Percentiles rank a stretch among this genome's conserved stretches.
These are phyloP conservation scores for Nemania serpens DNA, from an alignment of 2,329 filamentous ascomycete species.

Conservation along the genomic window DNA sequence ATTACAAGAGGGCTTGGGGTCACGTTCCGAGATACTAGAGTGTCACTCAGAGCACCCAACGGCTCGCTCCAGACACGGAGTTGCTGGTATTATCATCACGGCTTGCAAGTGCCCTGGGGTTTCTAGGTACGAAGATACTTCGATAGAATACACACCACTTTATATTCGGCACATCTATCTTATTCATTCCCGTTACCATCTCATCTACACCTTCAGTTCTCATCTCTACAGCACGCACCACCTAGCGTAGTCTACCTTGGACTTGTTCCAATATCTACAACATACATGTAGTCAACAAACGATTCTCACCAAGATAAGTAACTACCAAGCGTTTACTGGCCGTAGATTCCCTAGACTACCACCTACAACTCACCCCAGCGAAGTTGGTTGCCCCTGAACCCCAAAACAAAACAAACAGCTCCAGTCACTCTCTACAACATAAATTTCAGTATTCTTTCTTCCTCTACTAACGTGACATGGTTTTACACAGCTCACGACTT, in stretches of 20 bases:
- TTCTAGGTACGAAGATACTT: not conserved
- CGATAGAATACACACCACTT: not conserved
- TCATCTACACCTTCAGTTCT: not conserved
- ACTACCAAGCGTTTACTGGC: not conserved
- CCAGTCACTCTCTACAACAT: not conserved
- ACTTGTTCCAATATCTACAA: not conserved
- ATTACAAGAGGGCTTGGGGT: too few relatives aligned
- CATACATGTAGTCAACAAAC: too few relatives aligned
- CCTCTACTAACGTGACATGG: constrained; percentile 1
- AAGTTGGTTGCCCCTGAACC: not conserved
- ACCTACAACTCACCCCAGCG: too few relatives aligned
- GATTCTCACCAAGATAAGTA: constrained; percentile 1
- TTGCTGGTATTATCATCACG: not conserved
- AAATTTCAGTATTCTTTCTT: not conserved
- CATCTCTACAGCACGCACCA: not conserved
- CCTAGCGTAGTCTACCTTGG: not conserved
- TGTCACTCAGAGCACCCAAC: too few relatives aligned
- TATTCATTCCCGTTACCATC: not conserved
- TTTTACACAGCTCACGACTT: not conserved
- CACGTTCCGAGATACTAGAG: too few relatives aligned
- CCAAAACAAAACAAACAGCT: not conserved
- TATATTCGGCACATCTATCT: not conserved
- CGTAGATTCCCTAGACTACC: not conserved
- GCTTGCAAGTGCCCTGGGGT: not conserved
- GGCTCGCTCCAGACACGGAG: not conserved